phyloP scores from a whole-genome alignment of 331 rosid genomes.

The Telfairia occidentalis region DNA sequence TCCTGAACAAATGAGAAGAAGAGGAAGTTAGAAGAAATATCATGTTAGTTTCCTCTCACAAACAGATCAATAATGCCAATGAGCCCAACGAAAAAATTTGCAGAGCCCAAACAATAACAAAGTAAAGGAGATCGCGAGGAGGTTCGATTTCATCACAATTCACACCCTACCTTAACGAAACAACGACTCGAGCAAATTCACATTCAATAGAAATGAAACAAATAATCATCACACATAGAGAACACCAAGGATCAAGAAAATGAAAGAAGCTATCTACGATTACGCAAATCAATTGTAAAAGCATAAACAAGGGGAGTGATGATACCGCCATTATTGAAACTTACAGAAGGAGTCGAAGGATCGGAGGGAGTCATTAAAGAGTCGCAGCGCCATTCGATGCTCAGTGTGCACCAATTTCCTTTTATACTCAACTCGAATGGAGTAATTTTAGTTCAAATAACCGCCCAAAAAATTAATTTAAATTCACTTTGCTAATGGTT shows the following conservation, averaged over 20 bases:
- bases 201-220: neutral
- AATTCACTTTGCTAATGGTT: no score
- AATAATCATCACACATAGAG: neutral
- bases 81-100: neutral
- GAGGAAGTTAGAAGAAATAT: neutral
- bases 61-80: conserved; percentile 3
- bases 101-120: neutral
- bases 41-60: no score
- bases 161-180: neutral
- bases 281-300: conserved; percentile 11
- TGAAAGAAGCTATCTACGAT: conserved; percentile 8
- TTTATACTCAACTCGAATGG: no score
- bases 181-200: neutral
- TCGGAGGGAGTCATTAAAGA: no score
- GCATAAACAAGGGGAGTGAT: conserved; percentile 5
- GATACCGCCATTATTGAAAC: conserved; percentile 21
- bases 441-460: no score
- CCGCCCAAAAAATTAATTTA: no score
- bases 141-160: neutral
- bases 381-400: no score
- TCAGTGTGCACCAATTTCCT: no score
- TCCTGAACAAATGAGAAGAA: neutral
- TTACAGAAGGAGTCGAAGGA: conserved; percentile 77
- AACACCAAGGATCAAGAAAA: conserved; percentile 1
- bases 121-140: neutral